A percentile compares a stretch with the other conserved stretches of the same genome.
Evolutionary conservation across 2,329 filamentous ascomycete species (phyloP).

Genomic region (Botryotinia convoluta): DNA sequence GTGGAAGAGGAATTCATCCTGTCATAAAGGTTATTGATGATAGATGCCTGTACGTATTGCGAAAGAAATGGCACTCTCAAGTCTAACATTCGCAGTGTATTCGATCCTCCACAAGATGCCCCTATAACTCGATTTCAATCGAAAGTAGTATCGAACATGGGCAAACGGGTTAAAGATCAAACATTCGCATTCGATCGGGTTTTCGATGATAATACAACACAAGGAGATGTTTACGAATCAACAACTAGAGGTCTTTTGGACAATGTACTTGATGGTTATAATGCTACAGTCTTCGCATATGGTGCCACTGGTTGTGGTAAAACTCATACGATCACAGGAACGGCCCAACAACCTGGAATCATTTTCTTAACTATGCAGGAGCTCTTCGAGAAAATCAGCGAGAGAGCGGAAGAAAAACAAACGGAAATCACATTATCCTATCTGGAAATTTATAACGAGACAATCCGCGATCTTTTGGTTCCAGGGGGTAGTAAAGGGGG

Average conservation of each 20-base stretch:
- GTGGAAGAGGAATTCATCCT: conserved; percentile 80
- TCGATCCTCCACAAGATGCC: conserved; percentile 94
- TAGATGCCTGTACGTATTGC: conserved; percentile 69
- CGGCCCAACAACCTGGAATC: conserved; percentile 87
- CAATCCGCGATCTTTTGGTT: conserved; percentile 91
- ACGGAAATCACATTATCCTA: conserved; percentile 93
- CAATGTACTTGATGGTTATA: conserved; percentile 94
- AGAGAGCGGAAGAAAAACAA: conserved; percentile 78
- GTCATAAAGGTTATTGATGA: conserved; percentile 97
- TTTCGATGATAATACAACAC: conserved; percentile 91
- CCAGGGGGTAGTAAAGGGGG: conserved; percentile 74
- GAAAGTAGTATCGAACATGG: conserved; percentile 71
- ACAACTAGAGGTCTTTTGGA: conserved; percentile 89
- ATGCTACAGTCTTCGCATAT: conserved; percentile 98
- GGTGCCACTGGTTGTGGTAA: conserved; percentile 97
- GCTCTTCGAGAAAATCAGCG: conserved; percentile 92
- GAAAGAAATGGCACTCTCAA: neutral
- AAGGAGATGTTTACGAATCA: conserved; percentile 91
- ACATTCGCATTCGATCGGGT: conserved; percentile 96
- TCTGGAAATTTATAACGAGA: conserved; percentile 98
- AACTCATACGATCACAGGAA: conserved; percentile 95
- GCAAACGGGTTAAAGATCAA: conserved; percentile 94
- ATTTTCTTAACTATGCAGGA: conserved; percentile 99
- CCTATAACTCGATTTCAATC: conserved; percentile 84
- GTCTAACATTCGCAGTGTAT: conserved; percentile 61